phyloP scores from a whole-genome alignment of 2,329 filamentous ascomycete species.

The Paracorniculantispora psalliotae region DNA sequence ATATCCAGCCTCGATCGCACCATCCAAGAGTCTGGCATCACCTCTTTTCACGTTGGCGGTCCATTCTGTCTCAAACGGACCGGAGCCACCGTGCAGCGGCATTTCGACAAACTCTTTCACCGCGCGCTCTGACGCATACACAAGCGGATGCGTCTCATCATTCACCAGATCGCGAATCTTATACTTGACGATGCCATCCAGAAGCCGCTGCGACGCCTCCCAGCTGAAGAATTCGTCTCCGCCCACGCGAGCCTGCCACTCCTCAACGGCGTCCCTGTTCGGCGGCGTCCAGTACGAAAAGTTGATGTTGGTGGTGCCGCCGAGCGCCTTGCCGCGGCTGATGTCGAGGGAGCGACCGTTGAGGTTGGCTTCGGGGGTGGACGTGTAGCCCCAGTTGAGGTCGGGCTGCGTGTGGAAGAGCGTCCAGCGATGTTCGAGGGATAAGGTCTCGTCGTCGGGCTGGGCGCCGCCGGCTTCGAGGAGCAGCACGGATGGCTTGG shows the following conservation, averaged over 20 bases:
- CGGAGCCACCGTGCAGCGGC: not conserved
- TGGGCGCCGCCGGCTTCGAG: not conserved
- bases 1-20: slow-evolving; percentile 55
- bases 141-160: not conserved
- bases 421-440: not conserved
- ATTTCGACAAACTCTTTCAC: not conserved
- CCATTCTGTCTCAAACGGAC: not conserved
- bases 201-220: not conserved
- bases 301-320: not conserved
- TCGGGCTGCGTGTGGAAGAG: not conserved
- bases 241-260: not conserved
- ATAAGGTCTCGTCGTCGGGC: not conserved
- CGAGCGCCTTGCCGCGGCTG: not conserved
- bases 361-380: not conserved
- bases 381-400: not conserved
- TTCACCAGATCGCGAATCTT: not conserved
- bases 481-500: not conserved
- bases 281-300: not conserved
- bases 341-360: not conserved
- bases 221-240: not conserved
- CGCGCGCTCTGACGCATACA: not conserved
- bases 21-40: not conserved
- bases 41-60: not conserved
- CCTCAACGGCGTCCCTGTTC: not conserved
- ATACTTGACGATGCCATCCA: not conserved